A percentile compares a stretch with the other conserved stretches of the same genome.
Evolutionary conservation across 2,329 filamentous ascomycete genomes (phyloP).

Genomic region (Stachybotrys chlorohalonatus): DNA sequence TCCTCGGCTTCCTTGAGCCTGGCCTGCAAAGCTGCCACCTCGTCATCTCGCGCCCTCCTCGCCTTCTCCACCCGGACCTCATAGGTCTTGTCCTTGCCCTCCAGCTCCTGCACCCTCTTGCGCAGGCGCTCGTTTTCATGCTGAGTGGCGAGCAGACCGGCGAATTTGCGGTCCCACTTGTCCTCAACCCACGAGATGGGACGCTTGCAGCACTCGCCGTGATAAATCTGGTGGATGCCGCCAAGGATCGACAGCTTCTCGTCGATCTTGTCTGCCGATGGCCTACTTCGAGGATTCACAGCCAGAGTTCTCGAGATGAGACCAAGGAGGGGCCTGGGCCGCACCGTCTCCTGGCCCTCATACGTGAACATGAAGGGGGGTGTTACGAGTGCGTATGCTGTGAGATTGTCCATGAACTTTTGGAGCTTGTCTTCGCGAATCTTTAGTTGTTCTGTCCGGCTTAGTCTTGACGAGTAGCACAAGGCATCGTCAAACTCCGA

Average conservation of each 20-base stretch:
- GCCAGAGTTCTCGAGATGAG: conserved; percentile 28
- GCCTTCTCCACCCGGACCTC: conserved; percentile 27
- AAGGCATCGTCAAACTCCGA: conserved; percentile 29
- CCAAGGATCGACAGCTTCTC: conserved; percentile 33
- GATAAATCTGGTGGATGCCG: conserved; percentile 38
- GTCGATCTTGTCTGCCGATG: conserved; percentile 26
- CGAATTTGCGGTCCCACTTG: conserved; percentile 26
- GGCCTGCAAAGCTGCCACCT: conserved; percentile 20
- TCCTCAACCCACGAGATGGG: conserved; percentile 25
- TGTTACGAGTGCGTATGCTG: conserved; percentile 21
- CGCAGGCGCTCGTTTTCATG: conserved; percentile 22
- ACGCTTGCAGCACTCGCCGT: conserved; percentile 34
- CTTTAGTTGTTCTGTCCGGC: conserved; percentile 21
- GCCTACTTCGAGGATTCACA: conserved; percentile 19
- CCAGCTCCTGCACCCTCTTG: conserved; percentile 23
- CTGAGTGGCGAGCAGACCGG: conserved; percentile 15
- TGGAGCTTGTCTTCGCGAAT: conserved; percentile 24
- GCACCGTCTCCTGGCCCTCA: conserved; percentile 26
- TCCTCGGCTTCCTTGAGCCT: conserved; percentile 26
- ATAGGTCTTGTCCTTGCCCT: conserved; percentile 30
- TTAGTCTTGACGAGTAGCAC: conserved; percentile 15
- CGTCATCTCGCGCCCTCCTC: conserved; percentile 21
- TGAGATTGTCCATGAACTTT: conserved; percentile 22
- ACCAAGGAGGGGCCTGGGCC: conserved; percentile 28
- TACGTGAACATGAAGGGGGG: conserved; percentile 28